Percentiles rank a stretch among this genome's conserved stretches.
Conservation (phyloP, 139 green algal genomes). For the Chlorella vulgaris region DNA sequence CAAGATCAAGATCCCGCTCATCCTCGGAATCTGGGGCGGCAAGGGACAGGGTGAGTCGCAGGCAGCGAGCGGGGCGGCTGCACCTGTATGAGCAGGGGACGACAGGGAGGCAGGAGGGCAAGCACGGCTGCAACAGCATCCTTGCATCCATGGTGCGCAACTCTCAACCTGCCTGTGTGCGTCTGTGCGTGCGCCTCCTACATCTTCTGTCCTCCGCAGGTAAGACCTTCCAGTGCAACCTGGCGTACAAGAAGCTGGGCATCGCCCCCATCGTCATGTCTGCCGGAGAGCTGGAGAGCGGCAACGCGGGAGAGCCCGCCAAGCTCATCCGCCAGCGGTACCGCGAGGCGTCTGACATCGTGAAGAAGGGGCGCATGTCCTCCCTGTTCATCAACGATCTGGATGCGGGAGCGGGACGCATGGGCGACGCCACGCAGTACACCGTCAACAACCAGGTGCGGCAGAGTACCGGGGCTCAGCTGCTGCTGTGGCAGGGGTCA, state of each 20-base stretch:
- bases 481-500: not conserved
- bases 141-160: too few relatives aligned
- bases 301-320: slow-evolving; percentile 98
- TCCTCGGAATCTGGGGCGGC: slow-evolving; percentile 98
- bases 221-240: slow-evolving; percentile 97
- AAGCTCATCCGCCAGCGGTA: slow-evolving; percentile 96
- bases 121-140: too few relatives aligned
- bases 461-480: too few relatives aligned
- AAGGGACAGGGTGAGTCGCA: slow-evolving; percentile 93
- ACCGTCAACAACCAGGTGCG: slow-evolving; percentile 99
- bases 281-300: slow-evolving; percentile 97
- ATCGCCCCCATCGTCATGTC: slow-evolving; percentile 98
- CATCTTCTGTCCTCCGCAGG: not conserved
- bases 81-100: not conserved
- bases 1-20: slow-evolving; percentile 94
- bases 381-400: slow-evolving; percentile 99
- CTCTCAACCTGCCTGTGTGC: not conserved
- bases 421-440: slow-evolving; percentile 98
- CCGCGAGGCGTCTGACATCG: slow-evolving; percentile 94
- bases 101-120: too few relatives aligned
- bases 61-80: not conserved
- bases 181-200: not conserved
- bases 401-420: slow-evolving; percentile 94
- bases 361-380: slow-evolving; percentile 99
- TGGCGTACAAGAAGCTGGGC: slow-evolving; percentile 98